Conservation (phyloP, 1,284 basidiomycete genomes). For the Ustilago sp. region DNA sequence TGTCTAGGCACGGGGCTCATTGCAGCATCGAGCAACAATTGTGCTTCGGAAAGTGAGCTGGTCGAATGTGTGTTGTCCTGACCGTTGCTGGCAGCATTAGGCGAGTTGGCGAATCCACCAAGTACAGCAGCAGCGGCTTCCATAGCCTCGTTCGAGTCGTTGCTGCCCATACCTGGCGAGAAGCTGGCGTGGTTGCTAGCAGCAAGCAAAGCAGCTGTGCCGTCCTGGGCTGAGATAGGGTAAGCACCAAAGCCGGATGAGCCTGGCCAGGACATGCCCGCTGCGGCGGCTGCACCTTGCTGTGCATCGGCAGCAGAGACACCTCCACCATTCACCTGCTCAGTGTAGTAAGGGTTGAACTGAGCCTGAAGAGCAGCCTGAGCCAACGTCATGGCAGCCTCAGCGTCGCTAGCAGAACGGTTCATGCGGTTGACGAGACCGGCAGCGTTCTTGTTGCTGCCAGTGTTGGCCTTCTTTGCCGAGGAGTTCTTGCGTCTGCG, state of each 20-base stretch:
- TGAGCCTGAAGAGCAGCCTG: slow-evolving; percentile 58
- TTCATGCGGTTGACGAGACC: slow-evolving; percentile 48
- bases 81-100: slow-evolving; percentile 11
- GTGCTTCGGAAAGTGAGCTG: slow-evolving; percentile 49
- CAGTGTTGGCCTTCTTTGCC: slow-evolving; percentile 48
- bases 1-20: slow-evolving; percentile 53
- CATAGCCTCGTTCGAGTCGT: slow-evolving; percentile 55
- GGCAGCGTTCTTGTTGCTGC: slow-evolving; percentile 46
- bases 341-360: slow-evolving; percentile 47
- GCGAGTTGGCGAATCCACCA: slow-evolving; percentile 47
- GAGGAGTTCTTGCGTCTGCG: slow-evolving; percentile 45
- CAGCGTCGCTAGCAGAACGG: slow-evolving; percentile 57
- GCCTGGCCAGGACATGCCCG: slow-evolving; percentile 33
- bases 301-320: slow-evolving; percentile 10
- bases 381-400: slow-evolving; percentile 60
- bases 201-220: slow-evolving; percentile 46
- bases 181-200: slow-evolving; percentile 51
- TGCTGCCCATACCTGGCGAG: slow-evolving; percentile 46
- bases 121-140: slow-evolving; percentile 54
- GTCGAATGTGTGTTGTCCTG: slow-evolving; percentile 26
- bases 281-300: slow-evolving; percentile 14
- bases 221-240: slow-evolving; percentile 45
- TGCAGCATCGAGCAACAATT: slow-evolving; percentile 51
- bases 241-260: slow-evolving; percentile 34
- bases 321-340: slow-evolving; percentile 33